phyloP scores from a whole-genome alignment of 768 basidiomycete genomes.

The Leucocoprinus sp. region DNA sequence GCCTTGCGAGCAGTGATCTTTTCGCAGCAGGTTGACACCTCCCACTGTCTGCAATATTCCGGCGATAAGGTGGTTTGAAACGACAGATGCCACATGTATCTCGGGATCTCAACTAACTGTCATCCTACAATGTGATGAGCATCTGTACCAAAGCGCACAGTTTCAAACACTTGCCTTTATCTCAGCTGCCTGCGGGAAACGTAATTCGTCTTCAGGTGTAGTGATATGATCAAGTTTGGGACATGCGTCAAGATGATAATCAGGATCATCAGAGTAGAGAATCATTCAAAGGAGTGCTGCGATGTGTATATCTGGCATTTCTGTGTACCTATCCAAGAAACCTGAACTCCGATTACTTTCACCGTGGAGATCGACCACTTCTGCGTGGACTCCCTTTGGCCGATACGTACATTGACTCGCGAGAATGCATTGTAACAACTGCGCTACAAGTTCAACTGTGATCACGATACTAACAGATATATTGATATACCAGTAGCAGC shows the following conservation, averaged over 20 bases:
- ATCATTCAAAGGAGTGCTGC: constrained; percentile 89
- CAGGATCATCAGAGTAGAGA: constrained; percentile 92
- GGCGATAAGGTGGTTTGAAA: constrained; percentile 93
- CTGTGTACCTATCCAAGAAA: constrained; percentile 59
- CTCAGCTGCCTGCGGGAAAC: constrained; percentile 89
- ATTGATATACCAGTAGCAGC: constrained; percentile 85
- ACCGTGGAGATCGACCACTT: constrained; percentile 88
- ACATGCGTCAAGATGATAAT: constrained; percentile 86
- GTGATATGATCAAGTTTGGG: constrained; percentile 95
- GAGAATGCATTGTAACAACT: constrained; percentile 99
- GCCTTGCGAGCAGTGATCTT: constrained; percentile 80
- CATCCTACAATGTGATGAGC: constrained; percentile 50
- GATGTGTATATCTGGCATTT: constrained; percentile 84
- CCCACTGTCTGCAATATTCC: constrained; percentile 83
- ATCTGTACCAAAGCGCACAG: background rate
- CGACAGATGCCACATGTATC: constrained; percentile 94
- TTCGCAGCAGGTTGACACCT: constrained; percentile 85
- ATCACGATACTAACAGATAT: background rate
- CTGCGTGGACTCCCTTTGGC: constrained; percentile 96
- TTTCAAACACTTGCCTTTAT: constrained; percentile 52
- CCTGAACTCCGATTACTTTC: constrained; percentile 41
- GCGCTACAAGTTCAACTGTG: background rate
- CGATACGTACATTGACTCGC: constrained; percentile 90
- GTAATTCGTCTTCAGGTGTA: constrained; percentile 76
- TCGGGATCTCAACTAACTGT: constrained; percentile 99